A percentile compares a stretch with the other conserved stretches of the same genome.
These are phyloP conservation scores for Lepraria neglecta DNA, from an alignment of 495 filamentous ascomycete genomes.

Conservation along the genomic window DNA sequence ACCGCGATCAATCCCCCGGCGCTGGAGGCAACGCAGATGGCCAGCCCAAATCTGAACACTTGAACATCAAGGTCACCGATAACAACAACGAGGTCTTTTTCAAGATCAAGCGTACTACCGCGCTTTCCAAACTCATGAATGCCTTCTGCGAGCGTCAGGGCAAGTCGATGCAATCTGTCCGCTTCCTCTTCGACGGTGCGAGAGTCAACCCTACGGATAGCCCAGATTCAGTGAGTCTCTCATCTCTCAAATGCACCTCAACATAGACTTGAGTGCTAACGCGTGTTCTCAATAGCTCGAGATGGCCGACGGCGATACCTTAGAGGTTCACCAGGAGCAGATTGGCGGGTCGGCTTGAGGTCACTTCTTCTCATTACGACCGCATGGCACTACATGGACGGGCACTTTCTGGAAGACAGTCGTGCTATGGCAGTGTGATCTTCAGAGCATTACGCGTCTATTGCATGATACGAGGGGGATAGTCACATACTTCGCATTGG, in stretches of 20 bases:
- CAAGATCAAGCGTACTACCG: constrained; percentile 98
- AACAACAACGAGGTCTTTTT: constrained; percentile 99
- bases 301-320: constrained; percentile 92
- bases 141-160: constrained; percentile 97
- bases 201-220: constrained; percentile 84
- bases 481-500: constrained; percentile 7
- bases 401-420: background rate
- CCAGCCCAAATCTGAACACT: constrained; percentile 62
- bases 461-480: background rate
- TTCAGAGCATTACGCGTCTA: background rate
- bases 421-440: background rate
- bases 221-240: constrained; percentile 74
- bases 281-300: constrained; percentile 59
- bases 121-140: constrained; percentile 96
- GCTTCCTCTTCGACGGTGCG: constrained; percentile 93
- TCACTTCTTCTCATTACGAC: background rate
- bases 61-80: constrained; percentile 99
- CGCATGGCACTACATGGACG: too few relatives aligned
- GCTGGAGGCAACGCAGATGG: constrained; percentile 52
- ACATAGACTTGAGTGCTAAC: constrained; percentile 9
- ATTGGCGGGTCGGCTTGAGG: constrained; percentile 59
- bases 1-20: constrained; percentile 35
- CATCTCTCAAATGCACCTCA: constrained; percentile 9
- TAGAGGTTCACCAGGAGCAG: constrained; percentile 98
- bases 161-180: constrained; percentile 73